Evolutionary conservation across 2,329 filamentous ascomycete genomes (phyloP).

Genomic region (Aureobasidium melanogenum): DNA sequence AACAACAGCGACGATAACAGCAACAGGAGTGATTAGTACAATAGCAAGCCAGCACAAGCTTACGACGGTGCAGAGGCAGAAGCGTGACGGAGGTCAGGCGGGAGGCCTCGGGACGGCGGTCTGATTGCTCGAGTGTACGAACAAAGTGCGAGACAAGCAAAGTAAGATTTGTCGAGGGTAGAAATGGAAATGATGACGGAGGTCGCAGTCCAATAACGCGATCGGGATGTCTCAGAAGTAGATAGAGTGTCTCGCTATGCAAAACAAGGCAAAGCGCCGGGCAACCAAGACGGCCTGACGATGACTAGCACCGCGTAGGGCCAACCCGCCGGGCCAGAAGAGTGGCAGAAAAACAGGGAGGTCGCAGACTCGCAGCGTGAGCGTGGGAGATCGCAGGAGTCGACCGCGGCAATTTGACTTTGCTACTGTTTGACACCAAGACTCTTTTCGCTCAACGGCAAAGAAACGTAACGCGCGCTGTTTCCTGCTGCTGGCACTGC

Average conservation of each 20-base stretch:
- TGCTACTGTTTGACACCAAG: conserved; percentile 11
- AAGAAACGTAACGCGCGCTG: not conserved
- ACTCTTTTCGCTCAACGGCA: conserved; percentile 1
- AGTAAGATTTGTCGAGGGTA: conserved; percentile 2
- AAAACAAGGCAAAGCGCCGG: conserved; percentile 4
- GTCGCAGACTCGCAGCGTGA: not conserved
- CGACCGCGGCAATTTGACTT: conserved; percentile 2
- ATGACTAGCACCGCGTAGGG: not conserved
- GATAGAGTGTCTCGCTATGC: conserved; percentile 11
- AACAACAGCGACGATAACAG: not conserved
- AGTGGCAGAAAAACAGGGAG: not conserved
- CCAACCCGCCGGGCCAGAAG: conserved; percentile 5
- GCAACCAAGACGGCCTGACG: conserved; percentile 6
- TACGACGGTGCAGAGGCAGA: not conserved
- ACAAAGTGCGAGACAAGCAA: conserved; percentile 10
- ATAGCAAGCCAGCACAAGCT: not conserved
- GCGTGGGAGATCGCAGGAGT: conserved; percentile 5
- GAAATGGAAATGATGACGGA: conserved; percentile 1
- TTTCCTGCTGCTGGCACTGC: conserved; percentile 6
- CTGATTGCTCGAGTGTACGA: not conserved
- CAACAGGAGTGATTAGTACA: not conserved
- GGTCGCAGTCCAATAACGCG: conserved; percentile 4
- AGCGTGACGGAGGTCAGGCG: conserved; percentile 1
- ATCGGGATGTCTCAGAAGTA: conserved; percentile 9
- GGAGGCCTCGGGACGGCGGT: not conserved